These are phyloP conservation scores for cucumber (Cucumis sativus) DNA, from an alignment of 306 rosid species.

Conservation along the genomic window DNA sequence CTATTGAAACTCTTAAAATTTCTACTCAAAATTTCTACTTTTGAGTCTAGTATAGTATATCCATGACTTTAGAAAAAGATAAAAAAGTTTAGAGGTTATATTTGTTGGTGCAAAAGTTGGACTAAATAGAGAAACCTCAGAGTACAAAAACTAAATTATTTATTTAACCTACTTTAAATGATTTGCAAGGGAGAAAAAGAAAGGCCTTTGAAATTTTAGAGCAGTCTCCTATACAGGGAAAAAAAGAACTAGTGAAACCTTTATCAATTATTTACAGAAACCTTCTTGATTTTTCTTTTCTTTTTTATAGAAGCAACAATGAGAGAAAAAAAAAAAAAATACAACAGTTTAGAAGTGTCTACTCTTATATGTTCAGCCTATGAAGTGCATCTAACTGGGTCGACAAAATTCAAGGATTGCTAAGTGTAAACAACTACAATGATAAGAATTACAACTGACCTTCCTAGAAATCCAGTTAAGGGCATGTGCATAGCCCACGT, in stretches of 20 bases:
- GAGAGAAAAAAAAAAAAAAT: neutral
- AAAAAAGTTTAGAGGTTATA: no score
- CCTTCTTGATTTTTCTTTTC: neutral
- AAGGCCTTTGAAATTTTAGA: neutral
- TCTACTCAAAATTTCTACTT: no score
- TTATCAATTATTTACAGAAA: neutral
- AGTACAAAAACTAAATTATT: no score
- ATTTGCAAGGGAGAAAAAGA: neutral
- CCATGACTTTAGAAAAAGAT: no score
- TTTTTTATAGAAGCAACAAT: no score
- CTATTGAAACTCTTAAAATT: no score
- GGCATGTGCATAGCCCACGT: conserved; percentile 80
- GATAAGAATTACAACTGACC: conserved; percentile 27
- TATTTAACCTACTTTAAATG: neutral
- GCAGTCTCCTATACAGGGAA: neutral
- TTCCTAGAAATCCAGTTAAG: conserved; percentile 95
- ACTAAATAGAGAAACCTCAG: no score
- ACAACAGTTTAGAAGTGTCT: neutral
- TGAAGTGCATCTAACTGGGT: neutral
- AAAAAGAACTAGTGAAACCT: neutral
- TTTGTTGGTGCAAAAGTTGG: no score
- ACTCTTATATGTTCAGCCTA: neutral
- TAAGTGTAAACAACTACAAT: neutral
- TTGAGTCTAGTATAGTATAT: no score
- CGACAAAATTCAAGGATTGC: neutral